Percentiles rank a stretch among this genome's conserved stretches.
Evolutionary conservation across 768 basidiomycete species (phyloP).

Genomic region (Suillus discolor): DNA sequence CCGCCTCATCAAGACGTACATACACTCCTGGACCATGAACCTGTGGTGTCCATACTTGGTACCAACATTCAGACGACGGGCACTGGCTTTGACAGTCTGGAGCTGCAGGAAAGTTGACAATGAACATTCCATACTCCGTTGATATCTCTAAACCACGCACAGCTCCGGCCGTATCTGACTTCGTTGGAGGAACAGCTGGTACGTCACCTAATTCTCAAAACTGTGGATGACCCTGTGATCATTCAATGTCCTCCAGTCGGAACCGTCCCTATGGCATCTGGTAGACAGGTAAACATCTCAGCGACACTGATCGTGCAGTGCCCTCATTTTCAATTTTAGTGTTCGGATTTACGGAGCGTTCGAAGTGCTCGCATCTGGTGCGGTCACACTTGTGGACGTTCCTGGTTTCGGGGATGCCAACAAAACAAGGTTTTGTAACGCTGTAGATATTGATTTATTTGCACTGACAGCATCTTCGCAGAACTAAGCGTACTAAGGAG

Average conservation of each 20-base stretch:
- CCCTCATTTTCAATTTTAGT: background rate
- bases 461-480: background rate
- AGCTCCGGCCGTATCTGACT: background rate
- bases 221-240: background rate
- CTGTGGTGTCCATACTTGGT: background rate
- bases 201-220: background rate
- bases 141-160: background rate
- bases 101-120: background rate
- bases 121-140: background rate
- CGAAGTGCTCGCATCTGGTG: constrained; percentile 1
- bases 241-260: background rate
- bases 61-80: background rate
- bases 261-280: background rate
- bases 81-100: background rate
- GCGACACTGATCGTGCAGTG: background rate
- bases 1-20: background rate
- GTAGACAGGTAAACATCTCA: background rate
- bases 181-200: background rate
- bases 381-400: background rate
- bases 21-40: background rate
- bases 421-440: background rate
- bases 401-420: constrained; percentile 1
- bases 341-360: background rate
- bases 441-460: background rate
- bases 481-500: background rate